These are phyloP conservation scores for Pyronema omphalodes DNA, from an alignment of 495 filamentous ascomycete species.

Conservation along the genomic window DNA sequence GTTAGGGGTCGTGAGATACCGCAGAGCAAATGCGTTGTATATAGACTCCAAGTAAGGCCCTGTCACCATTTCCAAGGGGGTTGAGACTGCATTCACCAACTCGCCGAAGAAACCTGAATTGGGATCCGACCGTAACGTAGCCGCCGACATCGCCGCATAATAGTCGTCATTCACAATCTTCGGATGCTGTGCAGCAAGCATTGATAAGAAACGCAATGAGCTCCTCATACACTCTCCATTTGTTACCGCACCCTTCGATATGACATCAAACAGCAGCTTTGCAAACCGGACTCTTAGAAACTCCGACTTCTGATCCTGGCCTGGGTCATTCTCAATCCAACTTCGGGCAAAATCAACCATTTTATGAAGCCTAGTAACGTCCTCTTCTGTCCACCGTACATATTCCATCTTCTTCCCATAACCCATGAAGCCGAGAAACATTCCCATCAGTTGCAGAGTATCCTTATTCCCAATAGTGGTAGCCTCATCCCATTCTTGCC, in stretches of 20 bases:
- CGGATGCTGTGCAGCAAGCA: slow-evolving; percentile 6
- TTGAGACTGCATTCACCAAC: slow-evolving; percentile 32
- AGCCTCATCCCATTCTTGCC: slow-evolving; percentile 47
- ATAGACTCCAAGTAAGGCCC: slow-evolving; percentile 24
- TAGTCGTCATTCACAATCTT: slow-evolving; percentile 23
- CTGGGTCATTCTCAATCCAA: not conserved
- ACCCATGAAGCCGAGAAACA: slow-evolving; percentile 24
- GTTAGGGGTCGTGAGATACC: slow-evolving; percentile 35
- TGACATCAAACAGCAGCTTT: slow-evolving; percentile 8
- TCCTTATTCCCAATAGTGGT: not conserved
- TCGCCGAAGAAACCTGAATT: slow-evolving; percentile 11
- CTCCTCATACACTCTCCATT: not conserved
- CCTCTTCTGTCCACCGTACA: slow-evolving; percentile 3
- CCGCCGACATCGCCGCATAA: slow-evolving; percentile 18
- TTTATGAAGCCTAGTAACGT: slow-evolving; percentile 11
- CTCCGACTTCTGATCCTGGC: not conserved
- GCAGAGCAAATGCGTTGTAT: slow-evolving; percentile 40
- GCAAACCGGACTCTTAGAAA: slow-evolving; percentile 10
- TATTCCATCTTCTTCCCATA: slow-evolving; percentile 8
- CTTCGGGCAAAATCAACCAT: slow-evolving; percentile 4
- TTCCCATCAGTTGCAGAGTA: not conserved
- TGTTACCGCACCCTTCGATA: slow-evolving; percentile 7
- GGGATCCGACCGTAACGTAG: slow-evolving; percentile 13
- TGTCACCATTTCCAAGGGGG: slow-evolving; percentile 31
- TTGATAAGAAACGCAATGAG: slow-evolving; percentile 8